Evolutionary conservation across 2,329 filamentous ascomycete species (phyloP).

Genomic region (Colletotrichum trifolii): DNA sequence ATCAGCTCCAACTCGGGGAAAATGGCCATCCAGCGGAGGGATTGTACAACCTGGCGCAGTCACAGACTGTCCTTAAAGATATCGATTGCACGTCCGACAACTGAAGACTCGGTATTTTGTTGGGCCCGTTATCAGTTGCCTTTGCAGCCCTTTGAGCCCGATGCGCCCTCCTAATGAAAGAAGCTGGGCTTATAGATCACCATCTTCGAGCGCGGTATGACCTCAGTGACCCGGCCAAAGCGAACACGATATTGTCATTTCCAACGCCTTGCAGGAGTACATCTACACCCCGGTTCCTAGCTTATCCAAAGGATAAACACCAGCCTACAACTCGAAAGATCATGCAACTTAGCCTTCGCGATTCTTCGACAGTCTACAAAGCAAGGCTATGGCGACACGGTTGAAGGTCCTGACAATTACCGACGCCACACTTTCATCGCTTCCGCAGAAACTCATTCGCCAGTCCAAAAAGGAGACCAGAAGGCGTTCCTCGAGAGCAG

Average conservation of each 20-base stretch:
- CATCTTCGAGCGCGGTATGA: no score
- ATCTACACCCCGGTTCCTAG: constrained; percentile 61
- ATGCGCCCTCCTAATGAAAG: no score
- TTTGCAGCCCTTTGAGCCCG: no score
- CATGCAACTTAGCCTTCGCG: constrained; percentile 63
- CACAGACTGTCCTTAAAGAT: not conserved
- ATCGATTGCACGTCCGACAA: no score
- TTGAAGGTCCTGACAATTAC: constrained; percentile 40
- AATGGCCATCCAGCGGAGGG: no score
- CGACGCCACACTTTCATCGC: constrained; percentile 20
- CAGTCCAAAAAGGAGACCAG: constrained; percentile 26
- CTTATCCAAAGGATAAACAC: constrained; percentile 54
- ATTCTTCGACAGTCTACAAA: constrained; percentile 60
- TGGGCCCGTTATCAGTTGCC: no score
- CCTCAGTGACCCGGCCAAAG: no score
- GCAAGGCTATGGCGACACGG: constrained; percentile 45
- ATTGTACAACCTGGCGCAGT: no score
- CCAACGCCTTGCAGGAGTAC: constrained; percentile 56
- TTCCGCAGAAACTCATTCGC: constrained; percentile 39
- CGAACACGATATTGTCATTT: constrained; percentile 30
- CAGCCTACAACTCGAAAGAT: constrained; percentile 61
- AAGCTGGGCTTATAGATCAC: no score
- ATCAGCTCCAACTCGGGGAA: not conserved
- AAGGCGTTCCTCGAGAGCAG: not conserved
- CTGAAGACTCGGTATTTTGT: no score